A percentile compares a stretch with the other conserved stretches of the same genome.
These are phyloP conservation scores for Aspergillus sp. DNA, from an alignment of 2,329 filamentous ascomycete species.

Conservation along the genomic window DNA sequence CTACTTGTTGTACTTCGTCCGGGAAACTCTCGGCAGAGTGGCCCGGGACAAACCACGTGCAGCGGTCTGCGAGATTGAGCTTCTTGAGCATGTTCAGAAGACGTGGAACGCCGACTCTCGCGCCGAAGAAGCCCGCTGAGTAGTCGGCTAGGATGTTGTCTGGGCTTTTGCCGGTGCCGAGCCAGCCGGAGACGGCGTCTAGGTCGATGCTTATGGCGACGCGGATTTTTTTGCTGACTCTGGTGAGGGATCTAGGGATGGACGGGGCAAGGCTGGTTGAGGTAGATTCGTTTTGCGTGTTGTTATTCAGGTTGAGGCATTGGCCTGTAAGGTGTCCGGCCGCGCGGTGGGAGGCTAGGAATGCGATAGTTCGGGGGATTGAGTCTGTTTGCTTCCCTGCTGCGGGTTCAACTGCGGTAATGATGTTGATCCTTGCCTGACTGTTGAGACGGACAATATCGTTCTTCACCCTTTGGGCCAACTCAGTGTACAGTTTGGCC, in stretches of 20 bases:
- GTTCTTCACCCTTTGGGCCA: conserved; percentile 56
- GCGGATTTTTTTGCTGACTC: conserved; percentile 25
- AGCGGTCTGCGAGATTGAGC: conserved; percentile 52
- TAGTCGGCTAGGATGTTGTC: conserved; percentile 60
- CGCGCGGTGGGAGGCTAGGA: conserved; percentile 53
- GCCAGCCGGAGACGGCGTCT: conserved; percentile 62
- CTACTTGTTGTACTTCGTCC: conserved; percentile 50
- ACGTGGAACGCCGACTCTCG: conserved; percentile 58
- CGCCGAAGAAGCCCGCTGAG: conserved; percentile 58
- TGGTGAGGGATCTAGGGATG: conserved; percentile 17
- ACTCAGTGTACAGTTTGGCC: conserved; percentile 54
- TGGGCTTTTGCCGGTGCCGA: conserved; percentile 50
- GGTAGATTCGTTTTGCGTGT: conserved; percentile 33
- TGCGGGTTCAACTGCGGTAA: conserved; percentile 52
- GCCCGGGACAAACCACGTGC: conserved; percentile 63
- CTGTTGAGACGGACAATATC: conserved; percentile 56
- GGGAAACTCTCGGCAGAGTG: conserved; percentile 62
- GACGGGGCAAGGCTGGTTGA: conserved; percentile 3
- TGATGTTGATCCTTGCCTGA: conserved; percentile 55
- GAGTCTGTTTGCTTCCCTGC: conserved; percentile 51
- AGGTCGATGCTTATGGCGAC: conserved; percentile 51
- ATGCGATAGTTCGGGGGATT: conserved; percentile 52
- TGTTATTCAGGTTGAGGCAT: conserved; percentile 54
- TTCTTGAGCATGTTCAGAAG: conserved; percentile 57
- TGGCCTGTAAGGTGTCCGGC: conserved; percentile 58